These are phyloP conservation scores for Phytophthora chlamydospora DNA, from an alignment of 352 stramenopile genomes.

Conservation along the genomic window DNA sequence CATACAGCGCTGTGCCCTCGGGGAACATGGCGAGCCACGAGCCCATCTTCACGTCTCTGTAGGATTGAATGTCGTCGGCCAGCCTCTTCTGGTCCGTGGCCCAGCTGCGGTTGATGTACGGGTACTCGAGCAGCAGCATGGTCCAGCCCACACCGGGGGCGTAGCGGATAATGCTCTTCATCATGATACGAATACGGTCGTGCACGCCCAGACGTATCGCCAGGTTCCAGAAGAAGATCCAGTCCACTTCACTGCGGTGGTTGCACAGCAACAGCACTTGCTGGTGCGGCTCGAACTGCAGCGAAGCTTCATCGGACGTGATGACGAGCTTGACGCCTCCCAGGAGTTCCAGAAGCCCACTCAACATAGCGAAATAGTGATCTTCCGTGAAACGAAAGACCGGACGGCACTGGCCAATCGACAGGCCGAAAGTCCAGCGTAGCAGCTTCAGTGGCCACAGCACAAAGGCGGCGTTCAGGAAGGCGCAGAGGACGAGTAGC, in stretches of 20 bases:
- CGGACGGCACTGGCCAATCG: conserved; percentile 30
- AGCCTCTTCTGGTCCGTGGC: conserved; percentile 63
- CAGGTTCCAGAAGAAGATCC: conserved; percentile 85
- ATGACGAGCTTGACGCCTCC: conserved; percentile 66
- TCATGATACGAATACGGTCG: conserved; percentile 79
- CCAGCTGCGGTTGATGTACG: conserved; percentile 78
- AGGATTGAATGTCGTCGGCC: conserved; percentile 53
- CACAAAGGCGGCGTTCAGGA: conserved; percentile 68
- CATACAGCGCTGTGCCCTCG: conserved; percentile 75
- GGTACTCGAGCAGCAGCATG: conserved; percentile 72
- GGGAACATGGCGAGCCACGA: conserved; percentile 84
- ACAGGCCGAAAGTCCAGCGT: conserved; percentile 32
- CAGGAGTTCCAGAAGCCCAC: conserved; percentile 60
- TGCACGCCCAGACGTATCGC: conserved; percentile 68
- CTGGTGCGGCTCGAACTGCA: conserved; percentile 50
- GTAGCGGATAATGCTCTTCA: conserved; percentile 73
- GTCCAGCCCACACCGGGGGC: conserved; percentile 71
- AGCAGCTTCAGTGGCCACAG: conserved; percentile 64
- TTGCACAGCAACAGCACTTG: conserved; percentile 75
- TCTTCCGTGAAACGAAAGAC: conserved; percentile 49
- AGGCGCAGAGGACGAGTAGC: conserved; percentile 53
- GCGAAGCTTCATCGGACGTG: conserved; percentile 47
- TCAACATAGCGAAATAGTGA: conserved; percentile 67
- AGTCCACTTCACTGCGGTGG: conserved; percentile 84
- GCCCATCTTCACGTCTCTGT: conserved; percentile 50